Base-by-base conservation (phyloP, 2,329 filamentous ascomycete species). In the Diplodia sapinea region DNA sequence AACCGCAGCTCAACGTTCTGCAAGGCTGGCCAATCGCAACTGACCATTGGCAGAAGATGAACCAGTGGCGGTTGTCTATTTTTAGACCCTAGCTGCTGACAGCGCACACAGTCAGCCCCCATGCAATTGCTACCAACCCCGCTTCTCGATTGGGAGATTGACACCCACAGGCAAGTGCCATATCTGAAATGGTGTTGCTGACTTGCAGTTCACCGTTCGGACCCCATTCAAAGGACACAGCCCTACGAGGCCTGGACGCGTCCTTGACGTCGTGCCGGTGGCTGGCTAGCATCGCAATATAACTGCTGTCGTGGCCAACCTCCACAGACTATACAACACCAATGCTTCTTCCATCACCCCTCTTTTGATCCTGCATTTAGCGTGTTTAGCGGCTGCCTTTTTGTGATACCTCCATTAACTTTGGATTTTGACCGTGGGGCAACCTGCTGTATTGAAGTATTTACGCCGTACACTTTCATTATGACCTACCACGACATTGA, bases 401-500 rank as follows among this genome's bases (percentile, higher is more conserved):
- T 47, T 63, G n/a, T 63, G 59, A 63, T 63, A 51, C 59, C 56
- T 43, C 17, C 15, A 49, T 51, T 33, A 7, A 33, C 15, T 13
- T 36, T 12, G 15, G n/a, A 23, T 15, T 38, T 6, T 33, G 29
- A 63, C 2, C 9, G 17, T 15, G 8, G 13, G 20, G 2, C 29
- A 36, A 50, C 4, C 29, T 2, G 8, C 20, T 31, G 6, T 1
- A 26, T 26, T n/a, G 8, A 8, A 20, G 4, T 26, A 13, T 51
- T 26, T 9, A 4, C 17, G 1, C 17, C 5, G 1, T 23, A 12
- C 13, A 20, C 31, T 15, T 13, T 4, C 50, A 54, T 31, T 15
- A 65, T 65, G 62, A 23, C 52, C 9, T 65, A 65, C 13, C 62
- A 65, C 23, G 62, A 65, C 47, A 65, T 65, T 12, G 50, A 56